phyloP scores from a whole-genome alignment of 306 rosid genomes.

The Albizia julibrissin region DNA sequence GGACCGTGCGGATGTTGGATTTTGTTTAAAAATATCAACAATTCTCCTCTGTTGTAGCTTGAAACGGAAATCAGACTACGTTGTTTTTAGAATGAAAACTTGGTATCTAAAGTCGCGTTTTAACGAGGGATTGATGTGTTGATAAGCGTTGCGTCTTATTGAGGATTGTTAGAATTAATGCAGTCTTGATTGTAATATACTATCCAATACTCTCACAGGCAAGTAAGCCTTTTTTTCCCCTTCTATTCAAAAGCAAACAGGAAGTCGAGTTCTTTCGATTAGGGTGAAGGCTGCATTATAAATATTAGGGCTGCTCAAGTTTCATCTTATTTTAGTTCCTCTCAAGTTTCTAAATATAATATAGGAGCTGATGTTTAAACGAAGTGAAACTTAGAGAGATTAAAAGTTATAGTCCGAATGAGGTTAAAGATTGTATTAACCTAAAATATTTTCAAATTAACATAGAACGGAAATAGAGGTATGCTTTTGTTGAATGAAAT shows the following conservation, averaged over 20 bases:
- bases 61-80: conserved; percentile 10
- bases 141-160: not conserved
- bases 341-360: too few species aligned
- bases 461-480: too few species aligned
- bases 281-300: too few species aligned
- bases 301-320: too few species aligned
- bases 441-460: too few species aligned
- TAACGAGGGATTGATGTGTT: conserved; percentile 14
- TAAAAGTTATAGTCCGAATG: too few species aligned
- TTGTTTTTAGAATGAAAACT: conserved; percentile 25
- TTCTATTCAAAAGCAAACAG: not conserved
- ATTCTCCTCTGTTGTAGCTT: not conserved
- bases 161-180: not conserved
- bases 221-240: not conserved
- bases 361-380: too few species aligned
- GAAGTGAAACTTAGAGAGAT: too few species aligned
- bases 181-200: not conserved
- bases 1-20: conserved; percentile 25
- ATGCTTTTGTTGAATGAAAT: too few species aligned
- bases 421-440: too few species aligned
- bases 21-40: conserved; percentile 24
- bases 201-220: not conserved
- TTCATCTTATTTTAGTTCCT: too few species aligned
- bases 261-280: not conserved
- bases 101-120: not conserved